Conservation (phyloP, 2,329 filamentous ascomycete species). For the Pseudopyricularia javanii region DNA sequence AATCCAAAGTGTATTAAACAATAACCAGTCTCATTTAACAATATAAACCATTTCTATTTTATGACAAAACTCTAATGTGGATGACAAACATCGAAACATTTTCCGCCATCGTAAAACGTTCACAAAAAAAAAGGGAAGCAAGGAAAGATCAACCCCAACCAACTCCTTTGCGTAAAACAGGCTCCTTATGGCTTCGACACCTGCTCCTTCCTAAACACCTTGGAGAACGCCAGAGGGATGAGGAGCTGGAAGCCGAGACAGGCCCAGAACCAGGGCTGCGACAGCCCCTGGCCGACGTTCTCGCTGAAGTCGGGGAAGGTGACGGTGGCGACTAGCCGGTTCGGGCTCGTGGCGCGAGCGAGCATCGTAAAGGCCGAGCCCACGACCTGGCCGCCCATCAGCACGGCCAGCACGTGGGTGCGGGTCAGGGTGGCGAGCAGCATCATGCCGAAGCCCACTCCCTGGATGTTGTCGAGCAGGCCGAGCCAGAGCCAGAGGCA, state of each 20-base stretch:
- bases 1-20: no score
- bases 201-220: background rate
- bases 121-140: no score
- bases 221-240: background rate
- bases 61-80: no score
- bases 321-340: background rate
- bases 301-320: background rate
- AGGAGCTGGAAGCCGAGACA: background rate
- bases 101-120: no score
- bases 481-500: slow-evolving; percentile 56
- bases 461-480: slow-evolving; percentile 51
- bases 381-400: background rate
- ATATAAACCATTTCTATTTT: no score
- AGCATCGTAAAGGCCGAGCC: background rate
- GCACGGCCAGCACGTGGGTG: slow-evolving; percentile 27
- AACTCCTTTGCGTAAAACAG: no score
- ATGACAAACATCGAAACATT: no score
- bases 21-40: no score
- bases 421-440: slow-evolving; percentile 52
- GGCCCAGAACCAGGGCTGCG: background rate
- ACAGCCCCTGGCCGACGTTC: background rate
- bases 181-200: background rate
- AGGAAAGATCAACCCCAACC: no score
- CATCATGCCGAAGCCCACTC: slow-evolving; percentile 57
- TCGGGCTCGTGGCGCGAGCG: background rate